Conservation (phyloP, 345 rosid genomes). For the Aquilaria sinensis region DNA sequence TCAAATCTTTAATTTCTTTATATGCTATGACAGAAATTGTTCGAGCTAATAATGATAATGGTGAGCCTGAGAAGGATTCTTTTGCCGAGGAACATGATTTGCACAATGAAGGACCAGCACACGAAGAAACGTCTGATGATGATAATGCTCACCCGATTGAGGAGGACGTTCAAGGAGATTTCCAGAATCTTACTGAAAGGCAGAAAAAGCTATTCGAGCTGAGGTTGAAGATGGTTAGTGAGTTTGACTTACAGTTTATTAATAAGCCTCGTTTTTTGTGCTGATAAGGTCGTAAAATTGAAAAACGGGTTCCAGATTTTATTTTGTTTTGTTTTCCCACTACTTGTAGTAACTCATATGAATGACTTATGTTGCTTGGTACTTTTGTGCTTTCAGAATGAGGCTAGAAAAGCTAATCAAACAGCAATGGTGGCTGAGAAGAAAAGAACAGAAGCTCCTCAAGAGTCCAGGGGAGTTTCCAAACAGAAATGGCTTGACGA, state of each 20-base stretch:
- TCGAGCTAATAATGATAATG: conserved; percentile 26
- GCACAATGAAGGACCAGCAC: conserved; percentile 24
- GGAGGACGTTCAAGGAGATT: conserved; percentile 46
- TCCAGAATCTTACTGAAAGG: conserved; percentile 76
- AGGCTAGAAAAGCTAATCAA: conserved; percentile 91
- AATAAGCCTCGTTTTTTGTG: neutral
- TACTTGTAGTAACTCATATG: neutral
- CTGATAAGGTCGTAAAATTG: too few relatives aligned
- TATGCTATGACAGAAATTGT: conserved; percentile 25
- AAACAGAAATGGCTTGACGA: conserved; percentile 94
- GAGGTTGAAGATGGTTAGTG: conserved; percentile 75
- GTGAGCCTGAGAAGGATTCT: conserved; percentile 14
- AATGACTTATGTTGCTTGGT: conserved; percentile 2
- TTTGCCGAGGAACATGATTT: conserved; percentile 26
- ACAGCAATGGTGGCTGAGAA: conserved; percentile 81
- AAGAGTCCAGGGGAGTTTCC: conserved; percentile 80
- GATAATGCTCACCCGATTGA: conserved; percentile 30
- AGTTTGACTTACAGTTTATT: neutral
- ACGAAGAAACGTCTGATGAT: conserved; percentile 41
- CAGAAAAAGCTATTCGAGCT: conserved; percentile 71
- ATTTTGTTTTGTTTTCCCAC: too few relatives aligned
- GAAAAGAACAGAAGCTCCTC: conserved; percentile 84
- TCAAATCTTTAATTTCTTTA: neutral
- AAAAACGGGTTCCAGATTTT: too few relatives aligned
- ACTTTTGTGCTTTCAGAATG: conserved; percentile 38